Conservation (phyloP, 176 grass and related monocot genomes). For the Cenchrus purpureus region DNA sequence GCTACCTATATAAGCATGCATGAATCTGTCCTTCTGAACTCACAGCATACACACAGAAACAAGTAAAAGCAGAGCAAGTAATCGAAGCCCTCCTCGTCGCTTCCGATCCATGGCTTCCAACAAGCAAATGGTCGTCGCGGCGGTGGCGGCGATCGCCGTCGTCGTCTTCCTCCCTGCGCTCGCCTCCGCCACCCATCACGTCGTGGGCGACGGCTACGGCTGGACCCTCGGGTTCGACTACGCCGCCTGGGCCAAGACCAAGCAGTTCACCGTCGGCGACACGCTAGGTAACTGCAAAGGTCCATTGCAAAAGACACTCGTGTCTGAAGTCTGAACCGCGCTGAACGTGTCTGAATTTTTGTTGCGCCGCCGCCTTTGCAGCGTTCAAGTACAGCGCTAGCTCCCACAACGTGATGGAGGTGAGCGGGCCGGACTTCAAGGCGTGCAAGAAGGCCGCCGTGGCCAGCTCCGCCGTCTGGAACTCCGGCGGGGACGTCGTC, state of each 20-base stretch:
- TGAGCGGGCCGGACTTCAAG: slow-evolving; percentile 27
- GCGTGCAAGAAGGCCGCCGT: background rate
- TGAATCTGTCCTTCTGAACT: background rate
- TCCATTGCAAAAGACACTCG: background rate
- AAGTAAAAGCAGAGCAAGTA: background rate
- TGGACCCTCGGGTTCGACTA: slow-evolving; percentile 42
- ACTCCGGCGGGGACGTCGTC: background rate
- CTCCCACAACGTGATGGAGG: slow-evolving; percentile 17
- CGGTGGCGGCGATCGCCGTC: background rate
- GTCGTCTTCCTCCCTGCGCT: background rate
- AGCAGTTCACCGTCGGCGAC: slow-evolving; percentile 51
- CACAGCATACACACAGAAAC: background rate
- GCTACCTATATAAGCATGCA: background rate
- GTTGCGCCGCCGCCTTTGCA: background rate
- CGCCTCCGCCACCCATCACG: slow-evolving; percentile 6
- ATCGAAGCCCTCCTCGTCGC: background rate
- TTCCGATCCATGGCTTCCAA: slow-evolving; percentile 37
- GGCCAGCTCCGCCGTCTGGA: background rate
- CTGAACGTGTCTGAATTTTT: no score
- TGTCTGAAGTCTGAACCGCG: no score
- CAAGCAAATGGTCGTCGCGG: slow-evolving; percentile 10
- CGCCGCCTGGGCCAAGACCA: slow-evolving; percentile 29
- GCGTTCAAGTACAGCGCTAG: slow-evolving; percentile 16
- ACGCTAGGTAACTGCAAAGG: slow-evolving; percentile 12
- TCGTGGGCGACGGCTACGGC: slow-evolving; percentile 11